Conservation (phyloP, 2,329 filamentous ascomycete species). For the Alternaria hordeiaustralica region DNA sequence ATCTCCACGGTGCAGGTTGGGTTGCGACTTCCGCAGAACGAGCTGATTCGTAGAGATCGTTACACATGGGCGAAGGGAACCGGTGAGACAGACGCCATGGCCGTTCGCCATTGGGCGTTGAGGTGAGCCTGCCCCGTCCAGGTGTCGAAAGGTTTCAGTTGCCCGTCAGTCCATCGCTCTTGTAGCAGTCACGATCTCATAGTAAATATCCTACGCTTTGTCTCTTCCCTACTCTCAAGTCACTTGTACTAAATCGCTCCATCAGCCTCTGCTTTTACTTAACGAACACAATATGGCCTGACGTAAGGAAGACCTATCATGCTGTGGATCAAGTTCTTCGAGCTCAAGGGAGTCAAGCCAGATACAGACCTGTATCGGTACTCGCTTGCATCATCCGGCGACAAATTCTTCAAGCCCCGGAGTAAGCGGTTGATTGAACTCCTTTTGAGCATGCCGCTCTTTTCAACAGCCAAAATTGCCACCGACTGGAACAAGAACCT, state of each 20-base stretch:
- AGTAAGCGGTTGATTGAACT: constrained; percentile 57
- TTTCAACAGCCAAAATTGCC: constrained; percentile 39
- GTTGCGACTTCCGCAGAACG: neutral
- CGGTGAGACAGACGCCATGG: neutral
- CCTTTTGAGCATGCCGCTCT: constrained; percentile 46
- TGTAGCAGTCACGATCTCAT: neutral
- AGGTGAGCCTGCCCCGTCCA: neutral
- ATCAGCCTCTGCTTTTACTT: neutral
- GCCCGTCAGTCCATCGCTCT: neutral
- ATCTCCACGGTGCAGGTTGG: neutral
- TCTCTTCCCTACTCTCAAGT: neutral
- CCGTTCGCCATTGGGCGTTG: neutral
- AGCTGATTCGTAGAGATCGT: neutral
- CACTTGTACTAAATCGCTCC: neutral
- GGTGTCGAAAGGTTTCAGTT: neutral
- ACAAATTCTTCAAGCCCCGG: constrained; percentile 50
- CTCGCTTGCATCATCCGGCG: constrained; percentile 38
- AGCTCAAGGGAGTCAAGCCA: constrained; percentile 41
- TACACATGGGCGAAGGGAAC: neutral
- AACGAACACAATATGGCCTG: too few species aligned
- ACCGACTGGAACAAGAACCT: constrained; percentile 50
- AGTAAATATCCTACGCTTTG: neutral
- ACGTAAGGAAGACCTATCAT: constrained; percentile 46
- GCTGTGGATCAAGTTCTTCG: constrained; percentile 52
- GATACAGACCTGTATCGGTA: constrained; percentile 38